phyloP scores from a whole-genome alignment of 768 basidiomycete species.

The Lentinula detonsa region DNA sequence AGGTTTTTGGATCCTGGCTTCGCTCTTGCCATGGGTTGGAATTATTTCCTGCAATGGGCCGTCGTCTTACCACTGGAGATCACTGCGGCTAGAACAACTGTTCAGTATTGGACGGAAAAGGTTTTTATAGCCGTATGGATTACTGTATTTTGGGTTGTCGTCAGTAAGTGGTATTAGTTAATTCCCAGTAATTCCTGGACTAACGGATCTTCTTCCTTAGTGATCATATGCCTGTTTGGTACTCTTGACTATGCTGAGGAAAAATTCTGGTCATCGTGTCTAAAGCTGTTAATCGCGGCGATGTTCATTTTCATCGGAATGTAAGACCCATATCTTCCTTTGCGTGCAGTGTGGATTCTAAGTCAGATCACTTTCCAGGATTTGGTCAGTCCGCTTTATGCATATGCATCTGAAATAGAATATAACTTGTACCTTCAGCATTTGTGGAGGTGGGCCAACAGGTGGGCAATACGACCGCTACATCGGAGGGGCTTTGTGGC shows the following conservation, averaged over 20 bases:
- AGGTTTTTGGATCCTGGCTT: no score
- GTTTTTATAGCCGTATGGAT: no score
- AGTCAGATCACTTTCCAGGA: slow-evolving; percentile 13
- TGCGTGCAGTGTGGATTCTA: background rate
- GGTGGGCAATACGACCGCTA: slow-evolving; percentile 28
- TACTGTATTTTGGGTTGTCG: no score
- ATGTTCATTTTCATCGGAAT: slow-evolving; percentile 42
- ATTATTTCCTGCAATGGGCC: no score
- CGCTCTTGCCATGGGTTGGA: no score
- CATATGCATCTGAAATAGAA: background rate
- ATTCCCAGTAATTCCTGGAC: no score
- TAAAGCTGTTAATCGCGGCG: slow-evolving; percentile 39
- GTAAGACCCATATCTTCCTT: slow-evolving; percentile 18
- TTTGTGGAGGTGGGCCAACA: slow-evolving; percentile 35
- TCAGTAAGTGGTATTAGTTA: no score
- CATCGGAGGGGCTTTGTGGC: slow-evolving; percentile 32
- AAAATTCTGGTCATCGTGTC: slow-evolving; percentile 44
- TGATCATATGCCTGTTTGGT: slow-evolving; percentile 28
- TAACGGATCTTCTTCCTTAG: no score
- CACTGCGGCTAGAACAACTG: no score
- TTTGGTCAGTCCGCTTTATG: slow-evolving; percentile 17
- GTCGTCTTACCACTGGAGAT: no score
- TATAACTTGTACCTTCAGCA: background rate
- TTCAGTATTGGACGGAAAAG: no score
- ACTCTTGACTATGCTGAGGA: slow-evolving; percentile 43